phyloP scores from a whole-genome alignment of 73 alveolate species.

The Loxodes magnus region DNA sequence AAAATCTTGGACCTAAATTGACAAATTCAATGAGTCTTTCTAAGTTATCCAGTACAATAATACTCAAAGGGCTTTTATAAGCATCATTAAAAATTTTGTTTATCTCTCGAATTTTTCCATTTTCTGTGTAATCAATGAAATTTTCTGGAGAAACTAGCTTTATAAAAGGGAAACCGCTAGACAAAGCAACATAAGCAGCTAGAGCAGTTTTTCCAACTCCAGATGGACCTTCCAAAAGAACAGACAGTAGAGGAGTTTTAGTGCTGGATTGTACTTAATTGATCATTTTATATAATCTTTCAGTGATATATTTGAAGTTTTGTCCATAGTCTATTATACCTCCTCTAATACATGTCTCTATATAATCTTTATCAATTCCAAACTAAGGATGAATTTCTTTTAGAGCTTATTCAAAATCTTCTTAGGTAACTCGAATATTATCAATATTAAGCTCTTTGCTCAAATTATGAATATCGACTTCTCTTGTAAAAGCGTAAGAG shows the following conservation, averaged over 20 bases:
- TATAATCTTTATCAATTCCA: conserved; percentile 84
- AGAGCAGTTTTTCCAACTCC: conserved; percentile 98
- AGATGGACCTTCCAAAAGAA: conserved; percentile 85
- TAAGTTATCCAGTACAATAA: conserved; percentile 92
- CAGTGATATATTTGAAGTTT: conserved; percentile 30
- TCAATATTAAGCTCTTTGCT: conserved; percentile 22
- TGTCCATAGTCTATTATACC: conserved; percentile 73
- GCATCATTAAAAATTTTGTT: conserved; percentile 98
- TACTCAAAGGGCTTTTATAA: conserved; percentile 82
- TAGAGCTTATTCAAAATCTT: conserved; percentile 80
- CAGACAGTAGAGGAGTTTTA: conserved; percentile 71
- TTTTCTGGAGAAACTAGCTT: conserved; percentile 93
- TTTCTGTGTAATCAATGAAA: conserved; percentile 71
- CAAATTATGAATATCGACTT: conserved; percentile 23
- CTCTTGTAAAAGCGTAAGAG: conserved; percentile 66
- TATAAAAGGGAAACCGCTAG: conserved; percentile 91
- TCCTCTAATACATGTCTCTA: conserved; percentile 70
- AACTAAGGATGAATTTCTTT: conserved; percentile 94
- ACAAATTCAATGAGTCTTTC: conserved; percentile 97
- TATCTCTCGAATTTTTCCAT: conserved; percentile 40
- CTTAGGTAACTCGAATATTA: conserved; percentile 60
- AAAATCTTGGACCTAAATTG: conserved; percentile 98
- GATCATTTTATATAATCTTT: conserved; percentile 18
- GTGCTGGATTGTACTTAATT: conserved; percentile 49
- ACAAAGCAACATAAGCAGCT: conserved; percentile 89